A percentile compares a stretch with the other conserved stretches of the same genome.
These are phyloP conservation scores for Trichoderma harzianum DNA, from an alignment of 2,329 filamentous ascomycete genomes.

Conservation along the genomic window DNA sequence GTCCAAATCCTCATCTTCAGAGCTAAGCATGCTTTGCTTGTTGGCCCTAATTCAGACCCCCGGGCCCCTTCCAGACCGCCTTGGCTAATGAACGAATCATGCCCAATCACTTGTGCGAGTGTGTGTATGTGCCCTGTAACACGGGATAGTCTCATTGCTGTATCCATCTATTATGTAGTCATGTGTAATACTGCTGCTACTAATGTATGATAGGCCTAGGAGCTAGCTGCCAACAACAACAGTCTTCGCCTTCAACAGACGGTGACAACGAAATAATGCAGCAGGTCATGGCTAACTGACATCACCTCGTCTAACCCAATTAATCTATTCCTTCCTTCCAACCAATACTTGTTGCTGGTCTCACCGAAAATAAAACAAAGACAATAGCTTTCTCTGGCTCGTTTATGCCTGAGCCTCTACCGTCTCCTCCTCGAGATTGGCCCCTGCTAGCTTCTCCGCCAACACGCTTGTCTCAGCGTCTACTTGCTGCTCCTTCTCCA, in stretches of 20 bases:
- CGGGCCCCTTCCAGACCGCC: background rate
- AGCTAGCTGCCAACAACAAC: background rate
- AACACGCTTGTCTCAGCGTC: slow-evolving; percentile 13
- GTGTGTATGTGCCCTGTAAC: background rate
- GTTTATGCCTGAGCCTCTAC: slow-evolving; percentile 9
- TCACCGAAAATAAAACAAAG: background rate
- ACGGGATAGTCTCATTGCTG: background rate
- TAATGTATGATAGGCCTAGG: slow-evolving; percentile 1
- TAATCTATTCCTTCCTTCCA: background rate
- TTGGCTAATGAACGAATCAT: slow-evolving; percentile 2
- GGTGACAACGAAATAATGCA: background rate
- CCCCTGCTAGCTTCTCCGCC: slow-evolving; percentile 21
- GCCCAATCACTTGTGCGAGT: background rate
- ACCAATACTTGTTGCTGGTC: background rate
- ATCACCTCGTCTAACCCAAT: background rate
- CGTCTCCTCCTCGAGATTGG: slow-evolving; percentile 10
- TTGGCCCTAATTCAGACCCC: background rate
- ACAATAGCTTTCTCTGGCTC: background rate
- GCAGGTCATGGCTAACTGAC: background rate
- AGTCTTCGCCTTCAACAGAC: background rate
- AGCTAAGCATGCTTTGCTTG: background rate
- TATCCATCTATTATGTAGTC: slow-evolving; percentile 12
- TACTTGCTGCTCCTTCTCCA: slow-evolving; percentile 21
- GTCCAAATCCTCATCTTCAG: background rate
- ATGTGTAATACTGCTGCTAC: background rate